phyloP scores from a whole-genome alignment of 148 eudicot genomes.

The Mesembryanthemum crystallinum region DNA sequence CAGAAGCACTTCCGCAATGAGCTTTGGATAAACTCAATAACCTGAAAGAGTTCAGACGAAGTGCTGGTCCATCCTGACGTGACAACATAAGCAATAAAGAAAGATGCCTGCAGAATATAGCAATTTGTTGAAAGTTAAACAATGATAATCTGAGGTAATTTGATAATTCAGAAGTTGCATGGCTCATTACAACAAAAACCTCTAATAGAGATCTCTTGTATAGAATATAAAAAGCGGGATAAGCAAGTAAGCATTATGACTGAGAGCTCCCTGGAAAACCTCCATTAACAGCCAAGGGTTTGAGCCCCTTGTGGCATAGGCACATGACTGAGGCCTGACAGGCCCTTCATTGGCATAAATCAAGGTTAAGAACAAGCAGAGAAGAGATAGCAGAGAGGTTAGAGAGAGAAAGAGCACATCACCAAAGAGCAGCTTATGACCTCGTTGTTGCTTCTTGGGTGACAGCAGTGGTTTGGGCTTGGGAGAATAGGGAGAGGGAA shows the following conservation, averaged over 20 bases:
- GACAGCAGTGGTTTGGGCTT: too few species aligned
- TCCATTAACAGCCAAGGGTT: too few species aligned
- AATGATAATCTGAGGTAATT: not conserved
- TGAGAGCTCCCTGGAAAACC: too few species aligned
- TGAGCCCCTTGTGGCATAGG: too few species aligned
- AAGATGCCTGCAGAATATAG: conserved; percentile 51
- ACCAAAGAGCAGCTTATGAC: too few species aligned
- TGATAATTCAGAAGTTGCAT: not conserved
- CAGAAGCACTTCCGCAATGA: conserved; percentile 46
- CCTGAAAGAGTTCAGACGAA: conserved; percentile 54
- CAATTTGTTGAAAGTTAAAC: not conserved
- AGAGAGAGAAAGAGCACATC: too few species aligned
- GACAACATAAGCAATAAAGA: conserved; percentile 69
- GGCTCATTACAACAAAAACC: conserved; percentile 5
- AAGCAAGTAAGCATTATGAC: not conserved
- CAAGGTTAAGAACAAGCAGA: too few species aligned
- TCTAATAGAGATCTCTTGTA: not conserved
- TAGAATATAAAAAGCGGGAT: not conserved
- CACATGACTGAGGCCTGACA: too few species aligned
- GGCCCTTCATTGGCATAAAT: too few species aligned
- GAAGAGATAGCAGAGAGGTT: too few species aligned
- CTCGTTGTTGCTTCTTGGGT: too few species aligned
- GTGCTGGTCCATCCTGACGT: conserved; percentile 75
- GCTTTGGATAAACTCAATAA: conserved; percentile 41
- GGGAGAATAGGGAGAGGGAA: too few species aligned